Base-by-base conservation (phyloP, 768 basidiomycete genomes). In the Leccinum boreale region DNA sequence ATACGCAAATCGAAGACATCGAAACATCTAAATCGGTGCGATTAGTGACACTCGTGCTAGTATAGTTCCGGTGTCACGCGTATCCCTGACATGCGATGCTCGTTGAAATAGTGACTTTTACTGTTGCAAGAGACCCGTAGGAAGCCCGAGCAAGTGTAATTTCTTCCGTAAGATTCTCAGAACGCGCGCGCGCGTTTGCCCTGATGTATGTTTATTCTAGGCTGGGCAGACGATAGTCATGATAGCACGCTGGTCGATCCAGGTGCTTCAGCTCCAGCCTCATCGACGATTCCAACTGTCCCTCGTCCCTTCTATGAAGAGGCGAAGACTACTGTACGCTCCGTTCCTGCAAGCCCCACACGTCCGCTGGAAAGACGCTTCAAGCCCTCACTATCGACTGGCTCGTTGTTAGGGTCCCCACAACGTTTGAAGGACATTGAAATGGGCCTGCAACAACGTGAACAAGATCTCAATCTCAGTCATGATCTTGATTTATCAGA, bases 1-100 rank as follows among this genome's bases (percentile, higher is more conserved):
- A 68, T 64, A 33, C 69, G 62, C 12, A 77, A 66, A 14, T 77
- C 78, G 55, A 69, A 61, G 3, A 77, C 71, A 2, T 8, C 58
- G 0, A 56, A 35, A 24, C 74, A 79, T 59, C 72, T 70, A 9
- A 64, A 73, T 55, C 74, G 80, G 81, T 81, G 62, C 58, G 72
- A 52, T 57, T 62, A 19, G 49, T 28, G 46, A 50, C 29, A 8
- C n/a, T 50, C n/a, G 8, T 31, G 10, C 33, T 35, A 48, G 15
- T 55, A 19, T 50, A 11, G n/a, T 45, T 39, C 29, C 17, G 17
- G 24, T 24, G n/a, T 29, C 15, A 15, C 39, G n/a, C 31, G 3
- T 44, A 39, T 48, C 24, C 35, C 59, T 67, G 31, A 61, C 57
- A 48, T 55, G 48, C 52, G 9, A 46, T 42, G 7, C 26, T 46